Percentiles rank a stretch among this genome's conserved stretches.
These are phyloP conservation scores for Ulmus americana DNA, from an alignment of 331 rosid genomes.

Conservation along the genomic window DNA sequence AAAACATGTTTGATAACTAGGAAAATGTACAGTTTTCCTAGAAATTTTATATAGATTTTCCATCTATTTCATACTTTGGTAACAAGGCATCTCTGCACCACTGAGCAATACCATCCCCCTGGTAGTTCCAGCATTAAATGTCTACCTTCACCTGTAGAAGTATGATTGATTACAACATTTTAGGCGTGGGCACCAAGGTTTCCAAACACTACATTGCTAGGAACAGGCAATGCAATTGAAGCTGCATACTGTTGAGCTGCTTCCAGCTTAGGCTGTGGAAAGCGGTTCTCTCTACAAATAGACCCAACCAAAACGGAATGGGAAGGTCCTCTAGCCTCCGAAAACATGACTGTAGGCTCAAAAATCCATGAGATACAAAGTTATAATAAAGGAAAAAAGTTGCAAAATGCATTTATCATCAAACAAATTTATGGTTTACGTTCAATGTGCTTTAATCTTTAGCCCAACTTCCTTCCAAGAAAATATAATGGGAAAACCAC, in stretches of 20 bases:
- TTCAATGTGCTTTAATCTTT: slow-evolving; percentile 58
- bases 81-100: slow-evolving; percentile 75
- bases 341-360: slow-evolving; percentile 52
- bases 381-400: too few relatives aligned
- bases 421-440: slow-evolving; percentile 31
- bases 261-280: slow-evolving; percentile 55
- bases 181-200: too few relatives aligned
- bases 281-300: slow-evolving; percentile 92
- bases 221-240: slow-evolving; percentile 64
- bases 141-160: slow-evolving; percentile 55
- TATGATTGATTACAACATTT: neutral
- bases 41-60: neutral
- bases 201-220: slow-evolving; percentile 22
- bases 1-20: neutral
- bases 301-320: slow-evolving; percentile 76
- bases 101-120: slow-evolving; percentile 55
- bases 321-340: slow-evolving; percentile 46
- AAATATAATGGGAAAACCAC: slow-evolving; percentile 79
- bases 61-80: slow-evolving; percentile 41
- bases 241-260: slow-evolving; percentile 74
- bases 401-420: neutral
- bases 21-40: neutral
- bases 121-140: slow-evolving; percentile 66
- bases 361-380: slow-evolving; percentile 8
- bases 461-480: slow-evolving; percentile 71